Conservation (phyloP, 2,329 filamentous ascomycete species). For the Beauveria scarabaeidicola region DNA sequence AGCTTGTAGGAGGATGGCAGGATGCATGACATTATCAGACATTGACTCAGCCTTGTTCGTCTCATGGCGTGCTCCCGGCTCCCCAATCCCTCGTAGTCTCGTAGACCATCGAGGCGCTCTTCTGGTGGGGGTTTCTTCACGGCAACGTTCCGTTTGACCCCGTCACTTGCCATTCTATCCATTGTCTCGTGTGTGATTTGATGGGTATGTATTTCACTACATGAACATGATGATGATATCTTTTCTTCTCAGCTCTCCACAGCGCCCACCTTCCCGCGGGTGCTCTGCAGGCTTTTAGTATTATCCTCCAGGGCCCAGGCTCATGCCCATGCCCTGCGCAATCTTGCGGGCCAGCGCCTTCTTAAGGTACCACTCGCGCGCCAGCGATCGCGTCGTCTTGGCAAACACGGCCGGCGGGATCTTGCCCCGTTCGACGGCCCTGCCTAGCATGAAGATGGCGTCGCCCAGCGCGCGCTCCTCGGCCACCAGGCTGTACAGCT, state of each 20-base stretch:
- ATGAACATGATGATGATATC: neutral
- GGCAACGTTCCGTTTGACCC: neutral
- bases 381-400: conserved; percentile 65
- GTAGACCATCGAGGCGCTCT: neutral
- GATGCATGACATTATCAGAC: neutral
- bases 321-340: conserved; percentile 64
- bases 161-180: neutral
- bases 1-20: too few species aligned
- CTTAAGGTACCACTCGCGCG: conserved; percentile 75
- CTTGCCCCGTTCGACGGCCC: conserved; percentile 64
- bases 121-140: neutral
- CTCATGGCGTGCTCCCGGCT: neutral
- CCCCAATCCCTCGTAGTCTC: neutral
- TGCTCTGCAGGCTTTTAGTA: conserved; percentile 1
- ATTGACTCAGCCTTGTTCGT: neutral
- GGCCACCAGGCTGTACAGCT: conserved; percentile 80
- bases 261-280: neutral
- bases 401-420: conserved; percentile 67
- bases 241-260: neutral
- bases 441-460: conserved; percentile 72
- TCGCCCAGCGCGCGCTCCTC: conserved; percentile 84
- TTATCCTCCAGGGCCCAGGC: conserved; percentile 18
- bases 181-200: neutral
- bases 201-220: neutral
- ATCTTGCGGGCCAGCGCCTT: conserved; percentile 76